Percentiles rank a stretch among this genome's conserved stretches.
These are phyloP conservation scores for Colletotrichum endophyticum DNA, from an alignment of 2,329 filamentous ascomycete species.

Conservation along the genomic window DNA sequence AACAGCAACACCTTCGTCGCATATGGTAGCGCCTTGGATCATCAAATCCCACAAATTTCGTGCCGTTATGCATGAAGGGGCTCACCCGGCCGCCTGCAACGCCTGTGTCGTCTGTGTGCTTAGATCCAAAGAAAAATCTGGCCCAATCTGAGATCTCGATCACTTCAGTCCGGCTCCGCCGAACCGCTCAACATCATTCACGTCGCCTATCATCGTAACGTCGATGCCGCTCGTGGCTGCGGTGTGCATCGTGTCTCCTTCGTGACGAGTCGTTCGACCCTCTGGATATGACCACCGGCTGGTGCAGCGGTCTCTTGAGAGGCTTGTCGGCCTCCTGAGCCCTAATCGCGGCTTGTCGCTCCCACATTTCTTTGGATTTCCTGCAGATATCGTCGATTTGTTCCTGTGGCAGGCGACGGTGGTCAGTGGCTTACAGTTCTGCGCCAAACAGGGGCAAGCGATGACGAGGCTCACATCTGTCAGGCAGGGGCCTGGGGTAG, in stretches of 20 bases:
- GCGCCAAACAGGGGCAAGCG: background rate
- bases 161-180: background rate
- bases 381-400: conserved; percentile 68
- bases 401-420: conserved; percentile 45
- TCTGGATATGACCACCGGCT: conserved; percentile 56
- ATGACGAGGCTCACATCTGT: conserved; percentile 56
- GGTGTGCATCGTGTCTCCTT: conserved; percentile 37
- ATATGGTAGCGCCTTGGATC: conserved; percentile 4
- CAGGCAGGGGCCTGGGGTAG: conserved; percentile 60
- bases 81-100: conserved; percentile 2
- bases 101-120: background rate
- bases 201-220: conserved; percentile 31
- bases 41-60: conserved; percentile 17
- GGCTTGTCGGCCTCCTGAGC: conserved; percentile 50
- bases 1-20: background rate
- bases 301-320: conserved; percentile 62
- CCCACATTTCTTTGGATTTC: conserved; percentile 64
- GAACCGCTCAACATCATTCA: conserved; percentile 20
- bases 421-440: conserved; percentile 58
- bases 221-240: conserved; percentile 28
- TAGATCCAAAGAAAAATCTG: background rate
- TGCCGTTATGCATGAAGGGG: conserved; percentile 8
- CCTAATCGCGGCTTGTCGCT: conserved; percentile 58
- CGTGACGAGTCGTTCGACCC: conserved; percentile 38
- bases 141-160: conserved; percentile 17